Evolutionary conservation across 345 rosid genomes (phyloP).

Genomic region (Hibiscus syriacus): DNA sequence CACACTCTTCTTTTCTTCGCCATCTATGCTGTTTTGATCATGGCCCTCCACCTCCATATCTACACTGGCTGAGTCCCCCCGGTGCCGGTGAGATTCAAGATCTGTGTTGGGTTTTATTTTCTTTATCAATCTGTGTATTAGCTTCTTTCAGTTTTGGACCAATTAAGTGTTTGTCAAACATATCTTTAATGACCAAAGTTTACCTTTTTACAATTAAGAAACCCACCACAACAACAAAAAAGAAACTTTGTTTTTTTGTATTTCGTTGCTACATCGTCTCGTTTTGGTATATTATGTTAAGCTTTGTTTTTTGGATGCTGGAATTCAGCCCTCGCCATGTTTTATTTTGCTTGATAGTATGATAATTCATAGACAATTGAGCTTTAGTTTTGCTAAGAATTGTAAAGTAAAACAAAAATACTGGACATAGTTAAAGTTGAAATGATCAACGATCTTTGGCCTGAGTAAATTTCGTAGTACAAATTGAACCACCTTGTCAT

Average conservation of each 20-base stretch:
- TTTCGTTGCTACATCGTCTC: no score
- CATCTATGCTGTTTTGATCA: slow-evolving; percentile 61
- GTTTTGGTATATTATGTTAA: neutral
- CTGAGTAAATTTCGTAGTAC: neutral
- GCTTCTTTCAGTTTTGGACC: neutral
- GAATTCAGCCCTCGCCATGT: neutral
- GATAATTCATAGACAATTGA: no score
- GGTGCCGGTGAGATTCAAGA: slow-evolving; percentile 8
- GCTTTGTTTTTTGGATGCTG: neutral
- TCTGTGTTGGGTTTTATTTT: slow-evolving; percentile 7
- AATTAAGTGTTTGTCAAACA: neutral
- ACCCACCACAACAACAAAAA: no score
- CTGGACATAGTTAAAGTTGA: neutral
- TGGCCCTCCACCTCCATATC: slow-evolving; percentile 81
- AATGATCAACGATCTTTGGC: neutral
- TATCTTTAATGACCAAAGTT: neutral
- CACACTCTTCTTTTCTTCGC: slow-evolving; percentile 86
- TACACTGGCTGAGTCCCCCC: slow-evolving; percentile 47
- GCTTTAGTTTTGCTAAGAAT: neutral
- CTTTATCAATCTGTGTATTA: neutral
- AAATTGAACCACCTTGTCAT: neutral
- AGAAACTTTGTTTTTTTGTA: no score
- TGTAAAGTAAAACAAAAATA: neutral
- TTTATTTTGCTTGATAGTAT: no score
- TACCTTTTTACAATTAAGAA: neutral